A percentile compares a stretch with the other conserved stretches of the same genome.
These are phyloP conservation scores for Aspergillus felis DNA, from an alignment of 2,329 filamentous ascomycete genomes.

Conservation along the genomic window DNA sequence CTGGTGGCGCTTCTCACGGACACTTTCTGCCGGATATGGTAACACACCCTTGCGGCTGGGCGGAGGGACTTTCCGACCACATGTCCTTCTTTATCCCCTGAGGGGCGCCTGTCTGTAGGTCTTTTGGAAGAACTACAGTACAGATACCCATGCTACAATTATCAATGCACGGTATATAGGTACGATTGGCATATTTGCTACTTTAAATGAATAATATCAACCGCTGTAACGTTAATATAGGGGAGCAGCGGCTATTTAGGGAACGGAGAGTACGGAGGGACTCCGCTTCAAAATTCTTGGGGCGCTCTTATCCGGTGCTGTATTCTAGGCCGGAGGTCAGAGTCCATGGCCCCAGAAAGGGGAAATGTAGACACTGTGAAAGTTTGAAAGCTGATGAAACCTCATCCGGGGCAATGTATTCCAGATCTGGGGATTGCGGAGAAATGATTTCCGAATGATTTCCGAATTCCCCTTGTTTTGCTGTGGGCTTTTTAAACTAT, in stretches of 20 bases:
- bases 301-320: background rate
- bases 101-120: background rate
- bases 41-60: slow-evolving; percentile 1
- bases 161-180: background rate
- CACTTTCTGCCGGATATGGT: background rate
- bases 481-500: too few species aligned
- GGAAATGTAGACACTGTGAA: background rate
- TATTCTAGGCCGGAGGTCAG: background rate
- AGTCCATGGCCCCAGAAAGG: background rate
- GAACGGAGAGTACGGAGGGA: background rate
- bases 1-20: background rate
- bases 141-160: too few species aligned
- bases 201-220: background rate
- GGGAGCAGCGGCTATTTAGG: background rate
- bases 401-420: background rate
- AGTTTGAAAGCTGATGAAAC: background rate
- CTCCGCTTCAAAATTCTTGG: background rate
- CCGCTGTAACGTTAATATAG: background rate
- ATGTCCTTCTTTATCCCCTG: slow-evolving; percentile 13
- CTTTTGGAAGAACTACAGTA: background rate
- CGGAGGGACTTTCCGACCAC: slow-evolving; percentile 6
- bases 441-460: too few species aligned
- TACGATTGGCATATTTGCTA: background rate
- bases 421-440: background rate
- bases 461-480: too few species aligned